Percentiles rank a stretch among this genome's conserved stretches.
These are phyloP conservation scores for Neurospora hispaniola DNA, from an alignment of 495 filamentous ascomycete genomes.

Conservation along the genomic window DNA sequence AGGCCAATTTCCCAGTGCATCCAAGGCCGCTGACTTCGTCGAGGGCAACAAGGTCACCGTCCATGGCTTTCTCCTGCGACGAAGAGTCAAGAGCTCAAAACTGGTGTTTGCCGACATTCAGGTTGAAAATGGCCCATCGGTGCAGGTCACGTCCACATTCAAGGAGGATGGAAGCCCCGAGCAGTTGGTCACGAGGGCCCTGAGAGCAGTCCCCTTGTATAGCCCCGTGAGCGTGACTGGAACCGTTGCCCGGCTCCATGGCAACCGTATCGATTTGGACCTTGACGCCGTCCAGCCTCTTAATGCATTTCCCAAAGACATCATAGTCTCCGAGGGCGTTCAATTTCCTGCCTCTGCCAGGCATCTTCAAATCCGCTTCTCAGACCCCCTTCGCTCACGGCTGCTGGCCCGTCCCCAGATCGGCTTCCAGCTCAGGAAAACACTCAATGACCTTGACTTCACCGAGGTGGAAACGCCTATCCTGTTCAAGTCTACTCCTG, in stretches of 20 bases:
- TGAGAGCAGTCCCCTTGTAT: constrained; percentile 26
- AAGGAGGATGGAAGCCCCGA: constrained; percentile 10
- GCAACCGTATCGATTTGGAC: constrained; percentile 18
- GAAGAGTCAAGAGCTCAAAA: constrained; percentile 52
- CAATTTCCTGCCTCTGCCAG: constrained; percentile 63
- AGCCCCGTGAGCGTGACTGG: constrained; percentile 31
- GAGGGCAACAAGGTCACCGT: constrained; percentile 45
- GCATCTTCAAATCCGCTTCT: constrained; percentile 75
- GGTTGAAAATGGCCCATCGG: constrained; percentile 12
- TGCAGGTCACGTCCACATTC: constrained; percentile 30
- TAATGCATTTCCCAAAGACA: constrained; percentile 66
- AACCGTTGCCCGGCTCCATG: constrained; percentile 13
- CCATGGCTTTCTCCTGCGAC: constrained; percentile 60
- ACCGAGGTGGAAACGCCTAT: constrained; percentile 83
- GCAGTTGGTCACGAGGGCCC: constrained; percentile 13
- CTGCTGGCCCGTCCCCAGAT: constrained; percentile 44
- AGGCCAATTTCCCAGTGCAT: constrained; percentile 45
- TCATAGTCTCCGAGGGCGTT: constrained; percentile 60
- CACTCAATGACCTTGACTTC: constrained; percentile 47
- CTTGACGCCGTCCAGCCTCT: constrained; percentile 54
- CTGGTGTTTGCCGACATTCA: constrained; percentile 59
- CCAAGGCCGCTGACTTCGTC: constrained; percentile 25
- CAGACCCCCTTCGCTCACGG: constrained; percentile 49
- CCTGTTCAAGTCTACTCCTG: constrained; percentile 94
- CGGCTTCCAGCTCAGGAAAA: constrained; percentile 42